These are phyloP conservation scores for Taiozyma onychis DNA, from an alignment of 1,139 yeast species.

Conservation along the genomic window DNA sequence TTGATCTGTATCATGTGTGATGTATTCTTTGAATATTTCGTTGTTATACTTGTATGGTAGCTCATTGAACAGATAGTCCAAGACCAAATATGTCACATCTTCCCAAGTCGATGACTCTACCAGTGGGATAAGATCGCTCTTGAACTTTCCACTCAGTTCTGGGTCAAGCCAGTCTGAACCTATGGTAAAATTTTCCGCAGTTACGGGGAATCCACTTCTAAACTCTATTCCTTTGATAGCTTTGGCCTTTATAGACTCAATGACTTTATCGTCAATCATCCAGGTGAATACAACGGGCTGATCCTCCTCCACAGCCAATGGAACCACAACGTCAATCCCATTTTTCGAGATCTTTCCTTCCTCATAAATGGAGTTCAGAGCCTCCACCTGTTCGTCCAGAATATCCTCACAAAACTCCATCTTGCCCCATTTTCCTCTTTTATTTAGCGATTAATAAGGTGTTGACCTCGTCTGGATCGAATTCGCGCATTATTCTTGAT, in stretches of 20 bases:
- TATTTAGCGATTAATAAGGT: no score
- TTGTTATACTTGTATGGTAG: slow-evolving; percentile 12
- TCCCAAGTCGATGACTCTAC: background rate
- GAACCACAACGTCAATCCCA: background rate
- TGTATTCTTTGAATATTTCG: slow-evolving; percentile 20
- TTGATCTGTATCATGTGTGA: background rate
- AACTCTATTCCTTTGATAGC: background rate
- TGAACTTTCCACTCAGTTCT: background rate
- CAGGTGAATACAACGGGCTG: background rate
- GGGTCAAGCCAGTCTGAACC: background rate
- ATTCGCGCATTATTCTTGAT: background rate
- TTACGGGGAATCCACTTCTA: background rate
- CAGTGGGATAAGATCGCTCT: background rate
- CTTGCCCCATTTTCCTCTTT: background rate
- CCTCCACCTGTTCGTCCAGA: slow-evolving; percentile 38
- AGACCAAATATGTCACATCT: slow-evolving; percentile 24
- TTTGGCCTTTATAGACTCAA: background rate
- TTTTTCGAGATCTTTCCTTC: slow-evolving; percentile 28
- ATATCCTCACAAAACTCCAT: slow-evolving; percentile 8
- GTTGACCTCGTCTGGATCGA: background rate
- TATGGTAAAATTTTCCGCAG: background rate
- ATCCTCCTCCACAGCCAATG: background rate
- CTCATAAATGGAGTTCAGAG: slow-evolving; percentile 46
- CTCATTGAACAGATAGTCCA: slow-evolving; percentile 37
- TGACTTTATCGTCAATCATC: background rate